Conservation (phyloP, 2,329 filamentous ascomycete species). For the Epichloe hybrida region DNA sequence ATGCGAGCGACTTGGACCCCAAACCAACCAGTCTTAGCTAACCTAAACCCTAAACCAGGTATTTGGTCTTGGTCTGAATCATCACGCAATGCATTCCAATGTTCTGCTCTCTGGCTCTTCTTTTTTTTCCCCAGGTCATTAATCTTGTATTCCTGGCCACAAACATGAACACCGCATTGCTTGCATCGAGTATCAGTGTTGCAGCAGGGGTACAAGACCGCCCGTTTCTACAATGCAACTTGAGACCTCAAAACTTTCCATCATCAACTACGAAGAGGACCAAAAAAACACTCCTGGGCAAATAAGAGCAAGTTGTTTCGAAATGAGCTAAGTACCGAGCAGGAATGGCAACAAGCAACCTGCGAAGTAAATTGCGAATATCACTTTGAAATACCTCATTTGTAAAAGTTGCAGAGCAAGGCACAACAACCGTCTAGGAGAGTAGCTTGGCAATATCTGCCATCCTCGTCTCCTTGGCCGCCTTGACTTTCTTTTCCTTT, state of each 20-base stretch:
- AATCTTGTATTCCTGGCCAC: too few relatives aligned
- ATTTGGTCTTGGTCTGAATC: too few relatives aligned
- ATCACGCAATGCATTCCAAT: background rate
- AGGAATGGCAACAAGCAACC: background rate
- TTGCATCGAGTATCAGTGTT: background rate
- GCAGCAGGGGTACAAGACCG: too few relatives aligned
- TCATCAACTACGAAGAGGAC: background rate
- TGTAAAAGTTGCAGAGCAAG: background rate
- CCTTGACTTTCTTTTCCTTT: slow-evolving; percentile 36
- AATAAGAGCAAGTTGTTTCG: background rate
- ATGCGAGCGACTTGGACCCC: background rate
- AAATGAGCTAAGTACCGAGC: background rate
- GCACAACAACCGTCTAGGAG: slow-evolving; percentile 8
- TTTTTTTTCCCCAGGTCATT: too few relatives aligned
- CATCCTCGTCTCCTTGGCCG: slow-evolving; percentile 43
- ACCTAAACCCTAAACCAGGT: too few relatives aligned
- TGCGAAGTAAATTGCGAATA: background rate
- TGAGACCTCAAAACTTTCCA: too few relatives aligned
- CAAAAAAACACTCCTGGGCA: background rate
- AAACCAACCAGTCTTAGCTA: background rate
- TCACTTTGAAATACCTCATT: background rate
- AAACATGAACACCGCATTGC: background rate
- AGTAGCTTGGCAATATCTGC: slow-evolving; percentile 40
- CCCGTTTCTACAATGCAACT: too few relatives aligned
- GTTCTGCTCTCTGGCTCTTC: background rate